Percentiles rank a stretch among this genome's conserved stretches.
Conservation (phyloP, 2,329 filamentous ascomycete species). For the Fonsecaea pedrosoi region DNA sequence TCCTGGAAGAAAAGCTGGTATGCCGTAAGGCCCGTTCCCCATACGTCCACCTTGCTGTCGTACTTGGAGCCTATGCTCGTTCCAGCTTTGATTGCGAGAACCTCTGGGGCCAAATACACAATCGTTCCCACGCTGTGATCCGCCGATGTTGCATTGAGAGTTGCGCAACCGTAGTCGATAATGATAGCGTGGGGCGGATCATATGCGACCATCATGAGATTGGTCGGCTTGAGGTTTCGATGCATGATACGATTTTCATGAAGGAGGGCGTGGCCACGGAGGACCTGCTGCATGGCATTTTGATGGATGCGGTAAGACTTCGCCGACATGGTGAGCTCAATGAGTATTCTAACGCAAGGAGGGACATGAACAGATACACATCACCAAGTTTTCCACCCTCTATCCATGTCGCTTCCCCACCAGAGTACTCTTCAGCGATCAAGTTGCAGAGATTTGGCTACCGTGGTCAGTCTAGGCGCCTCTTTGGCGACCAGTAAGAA, state of each 20-base stretch:
- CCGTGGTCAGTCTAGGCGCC: no score
- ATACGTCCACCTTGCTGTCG: not conserved
- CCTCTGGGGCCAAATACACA: constrained; percentile 89
- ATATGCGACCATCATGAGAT: constrained; percentile 84
- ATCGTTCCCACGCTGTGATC: constrained; percentile 68
- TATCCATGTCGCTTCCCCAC: constrained; percentile 1
- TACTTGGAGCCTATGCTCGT: not conserved
- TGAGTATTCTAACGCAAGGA: not conserved
- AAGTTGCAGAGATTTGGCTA: constrained; percentile 2
- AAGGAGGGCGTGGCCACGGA: constrained; percentile 86
- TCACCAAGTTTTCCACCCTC: not conserved
- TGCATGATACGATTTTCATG: constrained; percentile 86
- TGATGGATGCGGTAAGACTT: not conserved
- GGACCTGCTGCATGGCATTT: constrained; percentile 83
- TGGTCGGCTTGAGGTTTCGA: constrained; percentile 88
- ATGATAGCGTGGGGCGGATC: constrained; percentile 81
- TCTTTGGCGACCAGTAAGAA: no score
- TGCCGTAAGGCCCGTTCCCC: constrained; percentile 6
- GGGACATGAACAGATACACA: constrained; percentile 11
- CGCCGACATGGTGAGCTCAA: not conserved
- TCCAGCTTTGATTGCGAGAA: constrained; percentile 8
- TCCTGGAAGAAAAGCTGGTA: constrained; percentile 15
- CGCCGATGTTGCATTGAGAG: constrained; percentile 44
- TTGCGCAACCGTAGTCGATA: constrained; percentile 98
- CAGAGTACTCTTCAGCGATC: not conserved